Percentiles rank a stretch among this genome's conserved stretches.
Evolutionary conservation across 257 asterid genomes (phyloP).

Genomic region (Gentiana dahurica): DNA sequence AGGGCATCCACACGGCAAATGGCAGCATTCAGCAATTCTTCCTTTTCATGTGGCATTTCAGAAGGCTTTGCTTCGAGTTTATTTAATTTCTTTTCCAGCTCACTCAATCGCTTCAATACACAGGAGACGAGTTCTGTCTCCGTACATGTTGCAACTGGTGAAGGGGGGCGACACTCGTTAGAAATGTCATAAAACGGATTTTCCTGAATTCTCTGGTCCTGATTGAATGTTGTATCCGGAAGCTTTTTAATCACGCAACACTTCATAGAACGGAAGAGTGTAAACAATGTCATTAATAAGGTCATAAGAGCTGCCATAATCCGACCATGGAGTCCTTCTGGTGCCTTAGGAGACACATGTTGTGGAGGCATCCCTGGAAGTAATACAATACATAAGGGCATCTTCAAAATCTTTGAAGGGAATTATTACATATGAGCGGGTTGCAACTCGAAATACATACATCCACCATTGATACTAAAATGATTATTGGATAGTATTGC

Average conservation of each 20-base stretch:
- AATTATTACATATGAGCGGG: too few species aligned
- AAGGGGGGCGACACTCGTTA: conserved; percentile 69
- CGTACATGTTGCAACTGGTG: conserved; percentile 63
- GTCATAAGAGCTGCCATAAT: conserved; percentile 55
- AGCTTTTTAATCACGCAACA: conserved; percentile 39
- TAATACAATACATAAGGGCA: too few species aligned
- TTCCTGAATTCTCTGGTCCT: conserved; percentile 30
- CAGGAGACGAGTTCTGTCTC: conserved; percentile 71
- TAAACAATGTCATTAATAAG: conserved; percentile 52
- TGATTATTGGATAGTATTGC: too few species aligned
- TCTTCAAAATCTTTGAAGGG: too few species aligned
- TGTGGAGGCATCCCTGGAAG: conserved; percentile 28
- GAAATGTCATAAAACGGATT: conserved; percentile 32
- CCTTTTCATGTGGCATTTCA: conserved; percentile 92
- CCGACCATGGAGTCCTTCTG: conserved; percentile 43
- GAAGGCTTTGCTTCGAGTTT: conserved; percentile 81
- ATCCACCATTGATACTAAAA: too few species aligned
- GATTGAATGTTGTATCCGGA: conserved; percentile 33
- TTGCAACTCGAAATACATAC: too few species aligned
- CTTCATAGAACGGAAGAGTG: conserved; percentile 47
- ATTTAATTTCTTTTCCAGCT: conserved; percentile 71
- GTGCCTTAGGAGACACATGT: conserved; percentile 38
- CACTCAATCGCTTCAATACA: conserved; percentile 73
- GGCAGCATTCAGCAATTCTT: conserved; percentile 88
- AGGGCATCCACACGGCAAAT: conserved; percentile 95